A percentile compares a stretch with the other conserved stretches of the same genome.
phyloP scores from a whole-genome alignment of 2,329 filamentous ascomycete species.

The Intubia oerlemansii region DNA sequence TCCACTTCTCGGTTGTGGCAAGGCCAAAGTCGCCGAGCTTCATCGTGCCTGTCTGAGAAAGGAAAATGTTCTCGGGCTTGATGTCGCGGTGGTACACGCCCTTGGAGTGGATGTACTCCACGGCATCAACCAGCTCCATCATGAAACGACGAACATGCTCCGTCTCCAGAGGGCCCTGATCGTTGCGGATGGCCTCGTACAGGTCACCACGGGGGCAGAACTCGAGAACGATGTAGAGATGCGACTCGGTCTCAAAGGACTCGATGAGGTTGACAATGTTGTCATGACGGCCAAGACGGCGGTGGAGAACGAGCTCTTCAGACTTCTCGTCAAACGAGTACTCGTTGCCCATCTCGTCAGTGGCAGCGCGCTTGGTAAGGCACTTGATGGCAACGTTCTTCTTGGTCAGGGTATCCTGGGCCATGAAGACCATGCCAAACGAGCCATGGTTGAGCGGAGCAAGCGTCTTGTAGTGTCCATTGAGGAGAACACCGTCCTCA shows the following conservation, averaged over 20 bases:
- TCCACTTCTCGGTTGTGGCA: constrained; percentile 76
- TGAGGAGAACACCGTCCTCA: constrained; percentile 56
- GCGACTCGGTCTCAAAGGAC: constrained; percentile 78
- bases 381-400: constrained; percentile 89
- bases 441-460: constrained; percentile 95
- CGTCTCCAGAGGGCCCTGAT: constrained; percentile 75
- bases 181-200: constrained; percentile 87
- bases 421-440: constrained; percentile 96
- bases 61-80: constrained; percentile 98
- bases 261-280: constrained; percentile 88
- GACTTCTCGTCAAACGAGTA: constrained; percentile 65
- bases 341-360: constrained; percentile 35
- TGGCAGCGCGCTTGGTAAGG: constrained; percentile 59
- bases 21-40: constrained; percentile 95
- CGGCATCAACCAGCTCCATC: constrained; percentile 76
- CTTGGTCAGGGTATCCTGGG: constrained; percentile 55
- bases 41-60: constrained; percentile 68
- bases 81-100: constrained; percentile 94
- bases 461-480: constrained; percentile 77
- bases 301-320: constrained; percentile 63
- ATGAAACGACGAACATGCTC: constrained; percentile 96
- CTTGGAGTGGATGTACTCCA: constrained; percentile 76
- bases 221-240: constrained; percentile 83
- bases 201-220: constrained; percentile 90
- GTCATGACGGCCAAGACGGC: constrained; percentile 54